Evolutionary conservation across 2,329 filamentous ascomycete genomes (phyloP), one percentile per base, ranked within the genome.

Genomic region (Drechslera avenae): DNA sequence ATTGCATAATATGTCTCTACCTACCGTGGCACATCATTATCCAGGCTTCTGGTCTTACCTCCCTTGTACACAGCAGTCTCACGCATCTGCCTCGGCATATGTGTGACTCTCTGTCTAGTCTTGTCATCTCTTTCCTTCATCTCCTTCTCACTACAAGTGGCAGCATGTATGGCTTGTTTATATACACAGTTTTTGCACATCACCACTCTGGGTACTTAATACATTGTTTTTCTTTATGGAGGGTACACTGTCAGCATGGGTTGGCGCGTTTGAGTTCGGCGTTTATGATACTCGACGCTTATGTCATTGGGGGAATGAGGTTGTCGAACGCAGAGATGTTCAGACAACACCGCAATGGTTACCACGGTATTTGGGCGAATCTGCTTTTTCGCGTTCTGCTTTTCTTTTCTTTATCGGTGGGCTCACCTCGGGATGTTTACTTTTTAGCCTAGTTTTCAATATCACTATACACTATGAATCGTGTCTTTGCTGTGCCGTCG

Each of bases 1-100:
- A 41, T 68, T 67, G 63, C 64, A 65, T 72, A 70, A 63, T 59
- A 62, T 68, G 14, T 63, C 47, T 55, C 45, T 34, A 59, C 41
- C 47, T 45, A 21, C 28, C 35, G 19, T 54, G 50, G 32, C 47
- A 53, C 50, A 53, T 37, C 49, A 56, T 55, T 53, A 46, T 47
- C 52, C 36, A 39, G 63, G 64, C 62, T 56, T 64, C 52, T 19
- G 9, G 21, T 8, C 21, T 23, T 23, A 23, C 12, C 12, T 28
- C 30, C 12, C 35, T 32, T 17, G 23, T 31, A 46, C 33, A 31
- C 17, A 6, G 44, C 44, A 28, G 19, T 46, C 35, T 39, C 18
- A 19, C 16, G 30, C 34, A n/a, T 37, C 19, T 13, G 10, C 26
- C 26, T 28, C 28, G 28, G 19, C 39, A 41, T 32, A 31, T 33